phyloP scores from a whole-genome alignment of 75 land plant species.

The Cryptomeria japonica region DNA sequence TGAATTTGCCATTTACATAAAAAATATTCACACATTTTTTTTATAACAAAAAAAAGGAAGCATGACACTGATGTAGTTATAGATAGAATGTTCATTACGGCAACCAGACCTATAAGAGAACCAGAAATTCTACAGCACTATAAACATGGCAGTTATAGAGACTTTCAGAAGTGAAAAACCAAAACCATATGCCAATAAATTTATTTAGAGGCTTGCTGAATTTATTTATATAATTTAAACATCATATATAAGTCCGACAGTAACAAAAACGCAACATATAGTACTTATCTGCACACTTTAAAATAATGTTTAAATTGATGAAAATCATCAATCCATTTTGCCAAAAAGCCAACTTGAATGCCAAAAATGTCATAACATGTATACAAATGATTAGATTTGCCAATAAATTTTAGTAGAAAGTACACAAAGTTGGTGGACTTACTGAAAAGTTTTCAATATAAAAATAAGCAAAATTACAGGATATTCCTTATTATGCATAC shows the following conservation, averaged over 20 bases:
- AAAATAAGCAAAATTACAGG: not conserved
- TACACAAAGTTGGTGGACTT: not conserved
- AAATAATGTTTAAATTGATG: not conserved
- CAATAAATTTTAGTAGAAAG: not conserved
- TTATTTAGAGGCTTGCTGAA: not conserved
- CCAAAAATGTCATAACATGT: not conserved
- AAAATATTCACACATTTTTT: no score
- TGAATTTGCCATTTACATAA: no score
- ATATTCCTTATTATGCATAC: not conserved
- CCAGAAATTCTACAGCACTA: no score
- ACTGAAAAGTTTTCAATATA: not conserved
- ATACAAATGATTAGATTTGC: not conserved
- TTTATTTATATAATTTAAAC: not conserved
- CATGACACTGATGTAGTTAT: no score
- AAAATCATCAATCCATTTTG: not conserved
- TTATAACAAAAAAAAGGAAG: no score
- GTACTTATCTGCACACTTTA: not conserved
- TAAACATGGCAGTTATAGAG: no score
- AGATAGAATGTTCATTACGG: no score
- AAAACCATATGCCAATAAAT: no score
- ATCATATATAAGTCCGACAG: not conserved
- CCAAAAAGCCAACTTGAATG: not conserved
- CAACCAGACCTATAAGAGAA: no score
- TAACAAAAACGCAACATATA: not conserved
- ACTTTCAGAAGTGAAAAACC: no score